Evolutionary conservation across 208 protist genomes (phyloP).

Genomic region (Trypanosoma scelopori): DNA sequence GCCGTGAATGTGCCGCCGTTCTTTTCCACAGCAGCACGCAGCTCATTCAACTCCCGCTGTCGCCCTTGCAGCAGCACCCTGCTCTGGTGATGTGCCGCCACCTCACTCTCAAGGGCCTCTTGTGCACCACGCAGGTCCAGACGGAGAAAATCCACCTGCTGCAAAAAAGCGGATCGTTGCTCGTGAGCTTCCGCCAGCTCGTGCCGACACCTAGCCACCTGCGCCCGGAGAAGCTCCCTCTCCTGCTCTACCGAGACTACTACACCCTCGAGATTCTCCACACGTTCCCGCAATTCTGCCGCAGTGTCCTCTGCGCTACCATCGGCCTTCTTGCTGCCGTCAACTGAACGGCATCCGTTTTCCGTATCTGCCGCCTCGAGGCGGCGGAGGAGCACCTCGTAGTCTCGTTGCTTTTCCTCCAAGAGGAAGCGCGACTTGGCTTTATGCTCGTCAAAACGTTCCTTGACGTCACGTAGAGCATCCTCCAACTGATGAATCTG

Average conservation of each 20-base stretch:
- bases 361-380: slow-evolving; percentile 17
- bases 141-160: slow-evolving; percentile 18
- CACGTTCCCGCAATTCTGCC: slow-evolving; percentile 10
- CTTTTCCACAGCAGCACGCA: slow-evolving; percentile 20
- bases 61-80: slow-evolving; percentile 29
- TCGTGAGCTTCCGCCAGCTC: slow-evolving; percentile 11
- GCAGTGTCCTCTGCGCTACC: background rate
- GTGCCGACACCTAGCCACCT: slow-evolving; percentile 3
- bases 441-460: slow-evolving; percentile 27
- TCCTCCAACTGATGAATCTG: slow-evolving; percentile 27
- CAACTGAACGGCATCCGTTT: background rate
- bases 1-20: slow-evolving; percentile 23
- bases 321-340: background rate
- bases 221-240: slow-evolving; percentile 7
- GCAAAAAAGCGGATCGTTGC: background rate
- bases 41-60: slow-evolving; percentile 17
- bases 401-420: slow-evolving; percentile 35
- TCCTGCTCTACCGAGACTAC: slow-evolving; percentile 1
- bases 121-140: slow-evolving; percentile 32
- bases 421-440: slow-evolving; percentile 24
- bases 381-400: slow-evolving; percentile 15
- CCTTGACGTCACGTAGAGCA: slow-evolving; percentile 10
- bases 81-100: slow-evolving; percentile 46
- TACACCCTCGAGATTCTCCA: slow-evolving; percentile 22
- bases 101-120: slow-evolving; percentile 60